Base-by-base conservation (phyloP, 345 rosid species). In the Lagerstroemia speciosa region DNA sequence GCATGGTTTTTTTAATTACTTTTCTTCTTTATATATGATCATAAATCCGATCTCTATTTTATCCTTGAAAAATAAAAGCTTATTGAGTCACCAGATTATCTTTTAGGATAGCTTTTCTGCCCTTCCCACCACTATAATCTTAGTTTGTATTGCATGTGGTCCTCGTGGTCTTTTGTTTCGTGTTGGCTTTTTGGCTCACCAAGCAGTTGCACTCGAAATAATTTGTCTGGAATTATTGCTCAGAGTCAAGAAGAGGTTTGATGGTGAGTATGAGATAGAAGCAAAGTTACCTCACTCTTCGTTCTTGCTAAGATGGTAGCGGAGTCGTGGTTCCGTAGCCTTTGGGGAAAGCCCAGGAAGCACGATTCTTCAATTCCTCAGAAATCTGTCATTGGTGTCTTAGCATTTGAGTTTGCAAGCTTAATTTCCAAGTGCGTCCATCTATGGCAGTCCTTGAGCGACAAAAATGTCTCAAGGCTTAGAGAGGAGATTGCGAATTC, bases 321-420 rank as follows among this genome's bases (percentile, higher is more conserved):
- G 0, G 99, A 88, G 70, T 84, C 90, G 41, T 94, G 99, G 99
- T 88, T 94, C 78, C 99, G 91, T 66, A 78, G 75, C 73, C 74
- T 91, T 53, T 91, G 88, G 98, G 89, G 76, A 72, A 75, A 78
- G 22, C 81, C 95, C 5, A 81, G 85, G 78, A 91, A 79, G 78
- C 85, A 72, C 65, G 81, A 86, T 4, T 78, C 33, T 58, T 58
- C 83, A 2, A 79, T 80, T 68, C 73, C 82, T 32, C 87, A 83
- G 74, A 92, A 92, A 72, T 84, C 46, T 30, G 77, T 82, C 45
- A 80, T 95, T 24, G 98, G 90, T 22, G 96, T 95, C 53, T 73
- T 92, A 75, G 96, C 97, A 0, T 90, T 90, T 57, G 98, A 95
- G 85, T 84, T 89, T 78, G 90, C 97, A 0, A 87, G 96, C 73